Evolutionary conservation across 805 yeast species (phyloP).

Genomic region (Candida rishiriensis): DNA sequence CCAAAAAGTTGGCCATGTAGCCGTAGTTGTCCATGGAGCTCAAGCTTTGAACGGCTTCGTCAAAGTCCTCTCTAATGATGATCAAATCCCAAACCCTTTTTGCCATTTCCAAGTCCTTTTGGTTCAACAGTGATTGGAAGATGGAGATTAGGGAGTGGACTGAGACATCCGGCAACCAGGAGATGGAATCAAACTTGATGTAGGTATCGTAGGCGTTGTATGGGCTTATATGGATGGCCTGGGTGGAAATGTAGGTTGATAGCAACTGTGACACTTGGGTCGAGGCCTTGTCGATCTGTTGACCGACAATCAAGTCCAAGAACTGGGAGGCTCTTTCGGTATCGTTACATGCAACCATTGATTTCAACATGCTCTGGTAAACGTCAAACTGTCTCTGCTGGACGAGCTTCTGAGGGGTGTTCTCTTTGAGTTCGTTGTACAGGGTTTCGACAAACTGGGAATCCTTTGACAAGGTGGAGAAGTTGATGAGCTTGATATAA

Average conservation of each 20-base stretch:
- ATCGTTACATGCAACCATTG: conserved; percentile 49
- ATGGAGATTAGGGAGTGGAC: conserved; percentile 23
- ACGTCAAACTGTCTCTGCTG: conserved; percentile 39
- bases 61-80: conserved; percentile 30
- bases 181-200: conserved; percentile 24
- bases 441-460: conserved; percentile 33
- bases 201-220: conserved; percentile 21
- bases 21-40: conserved; percentile 12
- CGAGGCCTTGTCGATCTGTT: conserved; percentile 10
- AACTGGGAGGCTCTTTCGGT: conserved; percentile 48
- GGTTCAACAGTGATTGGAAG: conserved; percentile 20
- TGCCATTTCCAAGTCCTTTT: conserved; percentile 20
- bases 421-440: conserved; percentile 29
- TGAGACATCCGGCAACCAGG: conserved; percentile 33
- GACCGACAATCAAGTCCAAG: conserved; percentile 47
- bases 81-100: conserved; percentile 28
- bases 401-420: conserved; percentile 2
- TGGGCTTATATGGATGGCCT: conserved; percentile 21
- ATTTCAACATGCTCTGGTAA: conserved; percentile 47
- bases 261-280: conserved; percentile 17
- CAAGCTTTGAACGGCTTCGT: conserved; percentile 12
- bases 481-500: conserved; percentile 36
- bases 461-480: conserved; percentile 34
- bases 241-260: conserved; percentile 26
- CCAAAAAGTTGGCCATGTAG: conserved; percentile 16